Conservation (phyloP, 192 early-diverging fungal genomes). For the Gorgonomyces haynaldii region DNA sequence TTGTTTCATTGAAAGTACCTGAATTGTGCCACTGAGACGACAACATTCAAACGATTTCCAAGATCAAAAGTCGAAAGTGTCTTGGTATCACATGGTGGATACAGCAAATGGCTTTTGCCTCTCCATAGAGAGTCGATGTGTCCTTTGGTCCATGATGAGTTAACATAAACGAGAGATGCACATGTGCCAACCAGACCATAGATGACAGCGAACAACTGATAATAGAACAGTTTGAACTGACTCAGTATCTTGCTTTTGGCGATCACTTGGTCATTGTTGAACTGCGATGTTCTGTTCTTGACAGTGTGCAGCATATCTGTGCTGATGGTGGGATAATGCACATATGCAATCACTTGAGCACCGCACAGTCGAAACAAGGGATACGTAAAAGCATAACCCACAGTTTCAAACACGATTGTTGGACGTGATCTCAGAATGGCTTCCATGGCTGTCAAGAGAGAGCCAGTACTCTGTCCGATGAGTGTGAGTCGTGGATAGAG, state of each 20-base stretch:
- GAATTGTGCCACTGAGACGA: slow-evolving; percentile 92
- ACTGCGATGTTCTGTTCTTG: slow-evolving; percentile 39
- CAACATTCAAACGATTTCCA: slow-evolving; percentile 33
- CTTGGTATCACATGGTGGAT: slow-evolving; percentile 87
- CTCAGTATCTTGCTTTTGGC: slow-evolving; percentile 47
- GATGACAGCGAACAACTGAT: slow-evolving; percentile 57
- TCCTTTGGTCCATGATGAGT: slow-evolving; percentile 88
- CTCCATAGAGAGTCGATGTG: slow-evolving; percentile 84
- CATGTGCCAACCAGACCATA: slow-evolving; percentile 73
- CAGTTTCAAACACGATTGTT: slow-evolving; percentile 83
- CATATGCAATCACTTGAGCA: slow-evolving; percentile 64
- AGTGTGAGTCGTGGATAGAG: slow-evolving; percentile 73
- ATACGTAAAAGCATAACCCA: slow-evolving; percentile 93
- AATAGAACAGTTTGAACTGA: slow-evolving; percentile 64
- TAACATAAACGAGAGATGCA: slow-evolving; percentile 79
- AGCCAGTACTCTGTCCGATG: slow-evolving; percentile 75
- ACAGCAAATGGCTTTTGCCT: slow-evolving; percentile 53
- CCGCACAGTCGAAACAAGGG: slow-evolving; percentile 55
- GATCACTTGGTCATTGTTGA: slow-evolving; percentile 54
- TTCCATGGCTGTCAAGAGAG: slow-evolving; percentile 61
- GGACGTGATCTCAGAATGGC: slow-evolving; percentile 56
- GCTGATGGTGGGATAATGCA: slow-evolving; percentile 93
- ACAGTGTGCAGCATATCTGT: slow-evolving; percentile 80
- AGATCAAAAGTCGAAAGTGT: slow-evolving; percentile 48
- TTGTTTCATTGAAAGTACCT: too few relatives aligned